Base-by-base conservation (phyloP, 179 eudicot genomes). In the Beta macrorhiza region DNA sequence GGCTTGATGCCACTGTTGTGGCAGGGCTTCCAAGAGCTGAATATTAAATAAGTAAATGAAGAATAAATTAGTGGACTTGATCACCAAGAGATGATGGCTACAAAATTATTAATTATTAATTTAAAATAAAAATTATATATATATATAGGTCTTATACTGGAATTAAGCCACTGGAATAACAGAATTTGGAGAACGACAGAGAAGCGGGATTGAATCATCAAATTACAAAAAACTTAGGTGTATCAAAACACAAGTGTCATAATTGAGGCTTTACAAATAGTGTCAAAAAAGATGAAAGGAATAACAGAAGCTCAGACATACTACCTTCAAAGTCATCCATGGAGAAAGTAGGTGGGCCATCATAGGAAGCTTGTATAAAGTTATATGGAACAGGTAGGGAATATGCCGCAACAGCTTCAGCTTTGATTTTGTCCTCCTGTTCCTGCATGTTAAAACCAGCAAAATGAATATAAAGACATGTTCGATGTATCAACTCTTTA, bases 291-390 rank as follows among this genome's bases (percentile, higher is more conserved):
- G 51, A n/a, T 42, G 29, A 32, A 16, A 64, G 67, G 67, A 63
- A 64, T 47, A 16, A 55, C 19, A 67, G 16, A 75, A 47, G 5
- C 51, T 29, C 6, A 5, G 42, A 42, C 20, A 56, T 67, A 20
- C n/a, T 89, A 93, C 98, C 99, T 92, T 94, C 97, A 87, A 96
- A 96, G 85, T 96, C 99, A 80, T 92, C 97, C 90, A 90, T 89
- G 63, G 98, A 89, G 84, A 91, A 96, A 49, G 88, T 78, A 51
- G 97, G 90, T 65, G 90, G 19, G 58, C 77, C 78, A 74, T 84
- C 87, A 76, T 77, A 79, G 69, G 88, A 88, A 76, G 87, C 72
- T 25, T 65, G 87, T 79, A 78, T 75, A 70, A 52, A 79, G 80
- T 85, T 80, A 86, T 80, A 88, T 53, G 90, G 83, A 74, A 83